A percentile compares a stretch with the other conserved stretches of the same genome.
Evolutionary conservation across 2,329 filamentous ascomycete genomes (phyloP).

Genomic region (Exophiala oligosperma): DNA sequence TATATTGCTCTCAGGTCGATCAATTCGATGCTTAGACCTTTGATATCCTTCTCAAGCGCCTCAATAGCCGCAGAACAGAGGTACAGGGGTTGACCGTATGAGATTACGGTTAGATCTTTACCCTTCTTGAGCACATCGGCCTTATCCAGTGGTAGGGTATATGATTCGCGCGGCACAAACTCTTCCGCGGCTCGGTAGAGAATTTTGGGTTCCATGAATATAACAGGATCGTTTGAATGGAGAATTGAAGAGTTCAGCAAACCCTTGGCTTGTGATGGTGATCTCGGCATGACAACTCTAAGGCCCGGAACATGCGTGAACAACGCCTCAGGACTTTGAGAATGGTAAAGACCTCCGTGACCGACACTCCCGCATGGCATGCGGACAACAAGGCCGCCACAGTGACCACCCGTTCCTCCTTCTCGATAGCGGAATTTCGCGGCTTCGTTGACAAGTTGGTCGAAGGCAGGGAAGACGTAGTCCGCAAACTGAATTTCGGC

Average conservation of each 20-base stretch:
- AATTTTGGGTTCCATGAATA: slow-evolving; percentile 94
- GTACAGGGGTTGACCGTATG: slow-evolving; percentile 88
- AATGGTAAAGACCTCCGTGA: slow-evolving; percentile 85
- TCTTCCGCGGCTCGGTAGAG: slow-evolving; percentile 89
- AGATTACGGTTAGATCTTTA: slow-evolving; percentile 77
- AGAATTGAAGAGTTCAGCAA: slow-evolving; percentile 74
- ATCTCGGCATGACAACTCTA: slow-evolving; percentile 81
- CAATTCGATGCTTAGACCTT: slow-evolving; percentile 73
- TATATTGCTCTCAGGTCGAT: slow-evolving; percentile 88
- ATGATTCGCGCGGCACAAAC: slow-evolving; percentile 79
- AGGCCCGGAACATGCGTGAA: slow-evolving; percentile 88
- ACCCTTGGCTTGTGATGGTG: slow-evolving; percentile 85
- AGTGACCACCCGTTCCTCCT: slow-evolving; percentile 63
- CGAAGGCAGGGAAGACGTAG: slow-evolving; percentile 89
- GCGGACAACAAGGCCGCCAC: slow-evolving; percentile 78
- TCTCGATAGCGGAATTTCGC: slow-evolving; percentile 82
- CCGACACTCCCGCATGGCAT: slow-evolving; percentile 92
- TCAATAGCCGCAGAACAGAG: slow-evolving; percentile 75
- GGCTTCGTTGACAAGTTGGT: slow-evolving; percentile 91
- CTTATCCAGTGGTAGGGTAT: slow-evolving; percentile 80
- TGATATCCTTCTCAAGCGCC: slow-evolving; percentile 70
- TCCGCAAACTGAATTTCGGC: slow-evolving; percentile 97
- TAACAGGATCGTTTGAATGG: slow-evolving; percentile 76
- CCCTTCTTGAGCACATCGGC: slow-evolving; percentile 82
- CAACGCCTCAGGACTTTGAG: slow-evolving; percentile 82